A percentile compares a stretch with the other conserved stretches of the same genome.
Conservation (phyloP, 2,329 filamentous ascomycete genomes). For the Cryphonectria nitschkei region DNA sequence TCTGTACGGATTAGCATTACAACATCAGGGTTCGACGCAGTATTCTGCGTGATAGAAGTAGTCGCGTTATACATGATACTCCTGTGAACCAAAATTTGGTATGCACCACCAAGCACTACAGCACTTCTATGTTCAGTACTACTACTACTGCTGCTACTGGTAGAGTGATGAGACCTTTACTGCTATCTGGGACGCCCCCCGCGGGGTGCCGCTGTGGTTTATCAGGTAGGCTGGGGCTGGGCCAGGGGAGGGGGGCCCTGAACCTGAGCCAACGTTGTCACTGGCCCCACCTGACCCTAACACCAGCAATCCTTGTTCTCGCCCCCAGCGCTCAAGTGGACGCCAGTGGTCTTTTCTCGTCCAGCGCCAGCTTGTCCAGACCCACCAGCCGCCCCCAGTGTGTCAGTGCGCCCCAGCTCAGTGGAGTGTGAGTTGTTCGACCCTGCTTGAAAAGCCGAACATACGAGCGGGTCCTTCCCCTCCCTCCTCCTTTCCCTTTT, state of each 20-base stretch:
- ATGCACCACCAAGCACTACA: neutral
- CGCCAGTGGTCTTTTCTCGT: neutral
- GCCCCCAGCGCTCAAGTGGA: neutral
- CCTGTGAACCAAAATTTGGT: no score
- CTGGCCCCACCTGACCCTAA: neutral
- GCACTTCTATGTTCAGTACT: neutral
- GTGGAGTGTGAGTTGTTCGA: neutral
- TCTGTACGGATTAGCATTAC: neutral
- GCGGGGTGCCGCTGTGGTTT: conserved; percentile 2
- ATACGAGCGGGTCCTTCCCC: neutral
- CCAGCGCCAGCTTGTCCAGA: neutral
- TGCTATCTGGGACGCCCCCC: neutral
- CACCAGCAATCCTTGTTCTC: neutral
- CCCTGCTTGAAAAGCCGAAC: conserved; percentile 1
- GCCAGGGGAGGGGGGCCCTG: neutral
- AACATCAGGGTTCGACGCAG: neutral
- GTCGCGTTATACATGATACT: neutral
- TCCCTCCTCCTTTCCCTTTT: neutral
- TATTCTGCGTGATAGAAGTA: neutral
- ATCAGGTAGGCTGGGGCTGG: conserved; percentile 1
- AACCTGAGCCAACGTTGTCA: neutral
- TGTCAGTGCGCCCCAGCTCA: conserved; percentile 3
- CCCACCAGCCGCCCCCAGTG: neutral
- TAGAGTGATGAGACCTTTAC: neutral
- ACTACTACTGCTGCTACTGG: neutral